Evolutionary conservation across 106 monocot species (phyloP).

Genomic region (Posidonia australis): DNA sequence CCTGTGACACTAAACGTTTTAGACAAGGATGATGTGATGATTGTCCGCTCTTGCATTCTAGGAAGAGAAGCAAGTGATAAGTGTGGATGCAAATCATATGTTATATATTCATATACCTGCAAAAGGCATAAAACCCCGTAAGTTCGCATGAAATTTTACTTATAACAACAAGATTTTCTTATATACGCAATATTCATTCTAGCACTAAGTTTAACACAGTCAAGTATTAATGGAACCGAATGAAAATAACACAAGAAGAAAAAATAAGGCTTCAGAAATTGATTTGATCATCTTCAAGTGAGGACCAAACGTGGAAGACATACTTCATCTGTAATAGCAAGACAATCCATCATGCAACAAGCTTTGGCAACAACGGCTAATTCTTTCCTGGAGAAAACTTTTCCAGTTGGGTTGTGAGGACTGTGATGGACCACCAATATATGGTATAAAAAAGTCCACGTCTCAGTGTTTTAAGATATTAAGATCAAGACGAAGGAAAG

Average conservation of each 20-base stretch:
- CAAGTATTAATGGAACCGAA: too few relatives aligned
- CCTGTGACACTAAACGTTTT: constrained; percentile 93
- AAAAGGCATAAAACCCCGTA: background rate
- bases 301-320: too few relatives aligned
- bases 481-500: too few relatives aligned
- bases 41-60: constrained; percentile 82
- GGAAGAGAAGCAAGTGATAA: constrained; percentile 63
- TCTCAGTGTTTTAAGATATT: too few relatives aligned
- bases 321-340: constrained; percentile 94
- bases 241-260: too few relatives aligned
- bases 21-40: constrained; percentile 90
- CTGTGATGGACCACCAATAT: too few relatives aligned
- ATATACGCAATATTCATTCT: too few relatives aligned
- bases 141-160: background rate
- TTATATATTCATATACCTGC: constrained; percentile 89
- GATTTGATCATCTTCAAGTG: too few relatives aligned
- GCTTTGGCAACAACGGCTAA: constrained; percentile 68
- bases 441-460: too few relatives aligned
- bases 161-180: too few relatives aligned
- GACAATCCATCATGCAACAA: constrained; percentile 54
- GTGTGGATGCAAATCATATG: constrained; percentile 50
- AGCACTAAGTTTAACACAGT: too few relatives aligned
- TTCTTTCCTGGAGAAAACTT: constrained; percentile 72
- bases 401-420: constrained; percentile 97
- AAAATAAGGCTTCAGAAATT: too few relatives aligned